These are phyloP conservation scores for Nicotiana paniculata DNA, from an alignment of 257 asterid genomes.

Conservation along the genomic window DNA sequence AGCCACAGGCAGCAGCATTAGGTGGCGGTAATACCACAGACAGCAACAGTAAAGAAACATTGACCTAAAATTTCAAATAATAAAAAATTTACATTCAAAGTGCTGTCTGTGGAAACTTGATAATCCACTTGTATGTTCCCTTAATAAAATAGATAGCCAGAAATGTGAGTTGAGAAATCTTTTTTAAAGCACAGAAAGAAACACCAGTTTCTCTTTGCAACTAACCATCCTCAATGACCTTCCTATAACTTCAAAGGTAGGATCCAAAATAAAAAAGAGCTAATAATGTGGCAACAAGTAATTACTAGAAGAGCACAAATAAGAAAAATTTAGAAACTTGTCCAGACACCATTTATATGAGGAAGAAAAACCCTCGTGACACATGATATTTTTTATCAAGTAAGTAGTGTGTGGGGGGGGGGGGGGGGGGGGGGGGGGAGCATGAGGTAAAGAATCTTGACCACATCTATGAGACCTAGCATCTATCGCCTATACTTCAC, in stretches of 20 bases:
- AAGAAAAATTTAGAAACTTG: not conserved
- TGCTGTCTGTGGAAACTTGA: not conserved
- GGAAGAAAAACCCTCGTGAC: not conserved
- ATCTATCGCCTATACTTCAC: not conserved
- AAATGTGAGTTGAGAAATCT: not conserved
- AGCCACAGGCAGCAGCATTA: not conserved
- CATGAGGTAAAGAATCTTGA: not conserved
- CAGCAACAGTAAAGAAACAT: not conserved
- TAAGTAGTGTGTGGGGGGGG: too few species aligned
- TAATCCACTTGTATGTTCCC: not conserved
- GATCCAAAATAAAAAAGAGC: not conserved
- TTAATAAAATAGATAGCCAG: not conserved
- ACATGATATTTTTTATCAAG: not conserved
- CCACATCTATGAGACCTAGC: not conserved
- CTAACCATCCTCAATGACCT: constrained; percentile 4
- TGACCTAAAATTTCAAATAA: not conserved
- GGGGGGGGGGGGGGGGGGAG: not conserved
- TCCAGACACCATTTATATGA: not conserved
- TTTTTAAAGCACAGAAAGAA: not conserved
- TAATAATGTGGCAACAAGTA: not conserved
- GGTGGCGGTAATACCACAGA: not conserved
- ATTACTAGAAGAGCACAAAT: not conserved
- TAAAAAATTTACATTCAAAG: not conserved
- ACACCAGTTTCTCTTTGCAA: not conserved
- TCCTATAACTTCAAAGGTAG: not conserved